Evolutionary conservation across 805 yeast genomes (phyloP), one percentile per base, ranked within the genome.

Genomic region (Candida glaebosa): DNA sequence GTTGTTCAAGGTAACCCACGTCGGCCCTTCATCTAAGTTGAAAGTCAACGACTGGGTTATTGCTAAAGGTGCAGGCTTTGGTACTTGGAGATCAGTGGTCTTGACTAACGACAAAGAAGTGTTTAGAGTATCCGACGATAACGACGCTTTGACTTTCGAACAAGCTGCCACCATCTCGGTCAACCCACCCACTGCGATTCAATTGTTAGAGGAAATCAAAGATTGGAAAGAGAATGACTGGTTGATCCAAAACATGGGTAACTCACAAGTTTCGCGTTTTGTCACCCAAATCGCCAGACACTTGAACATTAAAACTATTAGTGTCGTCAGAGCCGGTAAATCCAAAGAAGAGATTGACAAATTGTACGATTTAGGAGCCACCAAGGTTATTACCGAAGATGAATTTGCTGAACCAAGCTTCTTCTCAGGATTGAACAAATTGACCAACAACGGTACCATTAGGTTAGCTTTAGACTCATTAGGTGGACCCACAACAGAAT

Each of bases 131-230:
- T 39, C 38, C 8, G 38, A 38, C 18, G 42, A 41, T 18, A 63
- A 58, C 35, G 45, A 46, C 19, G 59, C 59, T 12, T 52, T 66
- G 18, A 47, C 58, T n/a, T 49, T 70, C 7, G 69, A 66, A 41
- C 79, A 81, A 41, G 96, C 91, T 10, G 95, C 96, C 12, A 88
- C 96, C 3, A 77, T 89, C 20, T 71, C 88, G 5, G 96, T 90
- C 38, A 90, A 90, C 60, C 96, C 97, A 3, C 74, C 84, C 32
- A 87, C 96, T 6, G 97, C 97, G 0, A 85, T 80, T 54, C 86
- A 86, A 60, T 73, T 91, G 81, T 79, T 89, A 19, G 32, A 34
- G 16, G 15, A 46, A 44, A 26, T 35, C 19, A 17, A 15, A 10
- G 43, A 44, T 30, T 41, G 41, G 31, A 37, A 31, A 19, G 50